Evolutionary conservation across 2,329 filamentous ascomycete genomes (phyloP).

Genomic region (Knufia fluminis): DNA sequence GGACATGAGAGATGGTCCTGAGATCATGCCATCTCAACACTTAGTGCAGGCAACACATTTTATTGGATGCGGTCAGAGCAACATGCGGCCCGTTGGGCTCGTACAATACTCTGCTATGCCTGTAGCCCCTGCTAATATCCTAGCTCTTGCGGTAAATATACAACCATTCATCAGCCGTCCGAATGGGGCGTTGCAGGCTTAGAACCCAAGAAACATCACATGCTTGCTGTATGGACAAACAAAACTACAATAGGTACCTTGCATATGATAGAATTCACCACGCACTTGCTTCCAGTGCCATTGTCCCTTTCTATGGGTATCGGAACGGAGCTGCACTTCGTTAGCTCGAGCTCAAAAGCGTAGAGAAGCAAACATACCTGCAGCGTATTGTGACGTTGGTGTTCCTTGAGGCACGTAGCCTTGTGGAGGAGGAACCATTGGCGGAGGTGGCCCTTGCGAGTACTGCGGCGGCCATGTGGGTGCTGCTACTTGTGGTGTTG

Average conservation of each 20-base stretch:
- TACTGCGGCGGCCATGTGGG: conserved; percentile 25
- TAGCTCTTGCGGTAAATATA: background rate
- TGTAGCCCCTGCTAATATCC: too few species aligned
- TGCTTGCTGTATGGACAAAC: background rate
- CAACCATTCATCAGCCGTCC: background rate
- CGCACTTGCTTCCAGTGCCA: background rate
- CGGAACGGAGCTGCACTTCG: conserved; percentile 7
- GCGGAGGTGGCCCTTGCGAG: conserved; percentile 25
- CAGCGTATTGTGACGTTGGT: conserved; percentile 18
- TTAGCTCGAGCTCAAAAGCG: background rate
- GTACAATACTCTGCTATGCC: too few species aligned
- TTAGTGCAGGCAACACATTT: too few species aligned
- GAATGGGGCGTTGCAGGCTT: background rate
- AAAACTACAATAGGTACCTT: background rate
- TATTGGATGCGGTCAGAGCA: too few species aligned
- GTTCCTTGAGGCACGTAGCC: conserved; percentile 15
- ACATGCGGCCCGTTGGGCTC: too few species aligned
- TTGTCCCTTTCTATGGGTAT: background rate
- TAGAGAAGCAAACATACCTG: conserved; percentile 13
- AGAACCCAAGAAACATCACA: background rate
- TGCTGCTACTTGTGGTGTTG: conserved; percentile 9
- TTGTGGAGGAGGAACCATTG: conserved; percentile 17
- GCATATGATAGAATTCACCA: background rate
- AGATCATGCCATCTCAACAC: too few species aligned
- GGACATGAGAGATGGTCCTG: too few species aligned